Evolutionary conservation across 2,329 filamentous ascomycete genomes (phyloP), one percentile per base, ranked within the genome.

Genomic region (Diaporthe eres): DNA sequence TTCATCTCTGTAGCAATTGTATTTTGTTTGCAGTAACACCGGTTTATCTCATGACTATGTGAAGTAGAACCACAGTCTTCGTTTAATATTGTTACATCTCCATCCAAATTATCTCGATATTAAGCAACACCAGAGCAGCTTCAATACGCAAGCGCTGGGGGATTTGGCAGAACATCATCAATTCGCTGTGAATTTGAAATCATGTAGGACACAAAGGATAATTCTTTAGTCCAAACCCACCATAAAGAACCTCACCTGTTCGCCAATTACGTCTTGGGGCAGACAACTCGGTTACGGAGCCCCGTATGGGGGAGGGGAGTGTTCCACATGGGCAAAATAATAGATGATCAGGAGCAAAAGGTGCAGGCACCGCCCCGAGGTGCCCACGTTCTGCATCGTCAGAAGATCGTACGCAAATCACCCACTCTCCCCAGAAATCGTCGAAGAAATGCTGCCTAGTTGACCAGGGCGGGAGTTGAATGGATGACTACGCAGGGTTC

Each of bases 31-130:
- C 25, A 31, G 17, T 34, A 0, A 10, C 7, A 57, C 31, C 53
- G 1, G n/a, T 28, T 53, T 13, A 2, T 31, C 3, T 3, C 9
- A 6, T 7, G 13, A 15, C 5, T 22, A 1, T 28, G 13, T 34
- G 10, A 22, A 34, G 7, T 22, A 12, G 1, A 8, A 8, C 1
- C 13, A 12, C 1, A 34, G 1, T 34, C 28, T 19, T 1, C 15
- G 28, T 34, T 22, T 28, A 13, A 31, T 31, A 8, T 4, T 19
- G 4, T 34, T 15, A 34, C 15, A 4, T 28, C 4, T 57, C 12
- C 28, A 2, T 3, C 28, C 28, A 57, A 19, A 6, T 57, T 17
- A 28, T 34, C n/a, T 13, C 3, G 7, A 10, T 4, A 25, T 25
- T 25, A 34, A 57, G 28, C 12, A 57, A 7, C 4, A 15, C 10